A percentile compares a stretch with the other conserved stretches of the same genome.
phyloP scores from a whole-genome alignment of 768 basidiomycete species.

The Naematelia aurantialba region DNA sequence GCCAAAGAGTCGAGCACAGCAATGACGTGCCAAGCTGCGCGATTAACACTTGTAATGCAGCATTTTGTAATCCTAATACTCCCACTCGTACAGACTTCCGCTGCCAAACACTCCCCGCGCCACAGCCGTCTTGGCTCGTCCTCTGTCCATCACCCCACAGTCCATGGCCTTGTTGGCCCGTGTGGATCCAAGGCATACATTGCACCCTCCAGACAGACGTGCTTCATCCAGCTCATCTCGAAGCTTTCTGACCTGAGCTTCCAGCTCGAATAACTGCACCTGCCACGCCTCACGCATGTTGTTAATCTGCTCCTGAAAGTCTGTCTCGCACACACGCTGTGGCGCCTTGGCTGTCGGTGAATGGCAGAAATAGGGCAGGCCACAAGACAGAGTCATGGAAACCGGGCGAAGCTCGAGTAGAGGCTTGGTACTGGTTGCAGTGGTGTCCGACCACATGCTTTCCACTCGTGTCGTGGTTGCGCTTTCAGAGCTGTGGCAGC shows the following conservation, averaged over 20 bases:
- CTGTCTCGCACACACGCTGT: no score
- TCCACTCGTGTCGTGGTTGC: neutral
- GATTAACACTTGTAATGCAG: no score
- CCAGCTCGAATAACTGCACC: conserved; percentile 27
- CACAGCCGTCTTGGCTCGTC: conserved; percentile 40
- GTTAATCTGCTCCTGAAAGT: conserved; percentile 12
- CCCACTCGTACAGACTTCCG: conserved; percentile 42
- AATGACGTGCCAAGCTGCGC: no score
- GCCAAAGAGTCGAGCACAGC: no score
- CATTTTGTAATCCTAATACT: no score
- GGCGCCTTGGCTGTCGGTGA: neutral
- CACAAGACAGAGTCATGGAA: conserved; percentile 31
- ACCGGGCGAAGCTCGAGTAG: conserved; percentile 36
- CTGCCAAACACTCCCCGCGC: conserved; percentile 42
- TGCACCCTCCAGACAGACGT: neutral
- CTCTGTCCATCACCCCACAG: conserved; percentile 34
- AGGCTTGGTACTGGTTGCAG: conserved; percentile 5
- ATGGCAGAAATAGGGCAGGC: conserved; percentile 15
- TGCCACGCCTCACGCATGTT: conserved; percentile 22
- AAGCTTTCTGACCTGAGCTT: conserved; percentile 21
- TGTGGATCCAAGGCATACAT: neutral
- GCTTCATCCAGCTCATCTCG: neutral
- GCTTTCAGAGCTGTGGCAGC: neutral
- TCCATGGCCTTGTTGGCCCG: neutral
- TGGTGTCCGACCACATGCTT: neutral